phyloP scores from a whole-genome alignment of 139 green algal species.

The Picochlorum sp. region DNA sequence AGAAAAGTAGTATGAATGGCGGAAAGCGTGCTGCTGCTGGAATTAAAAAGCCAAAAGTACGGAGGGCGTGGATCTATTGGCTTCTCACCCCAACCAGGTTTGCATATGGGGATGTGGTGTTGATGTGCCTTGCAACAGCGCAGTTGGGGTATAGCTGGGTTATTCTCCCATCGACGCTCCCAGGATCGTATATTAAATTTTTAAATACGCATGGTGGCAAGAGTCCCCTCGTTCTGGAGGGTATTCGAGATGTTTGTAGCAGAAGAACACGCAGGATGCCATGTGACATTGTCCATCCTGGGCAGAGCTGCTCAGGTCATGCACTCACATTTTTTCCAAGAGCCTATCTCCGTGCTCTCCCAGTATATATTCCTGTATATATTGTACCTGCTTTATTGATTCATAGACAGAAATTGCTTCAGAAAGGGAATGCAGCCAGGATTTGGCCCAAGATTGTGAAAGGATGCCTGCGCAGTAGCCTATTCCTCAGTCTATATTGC shows the following conservation, averaged over 20 bases:
- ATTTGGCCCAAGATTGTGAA: slow-evolving; percentile 55
- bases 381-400: slow-evolving; percentile 74
- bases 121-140: slow-evolving; percentile 53
- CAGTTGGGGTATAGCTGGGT: slow-evolving; percentile 75
- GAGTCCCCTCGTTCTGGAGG: slow-evolving; percentile 7
- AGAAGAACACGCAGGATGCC: slow-evolving; percentile 12
- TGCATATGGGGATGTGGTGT: slow-evolving; percentile 68
- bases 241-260: slow-evolving; percentile 19
- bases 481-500: slow-evolving; percentile 82
- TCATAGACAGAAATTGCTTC: slow-evolving; percentile 64
- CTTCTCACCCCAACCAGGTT: slow-evolving; percentile 34
- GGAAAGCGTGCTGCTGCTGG: neutral
- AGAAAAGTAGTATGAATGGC: too few species aligned
- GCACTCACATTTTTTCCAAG: slow-evolving; percentile 42
- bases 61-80: slow-evolving; percentile 4
- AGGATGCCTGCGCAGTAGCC: slow-evolving; percentile 60
- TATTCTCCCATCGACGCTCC: slow-evolving; percentile 61
- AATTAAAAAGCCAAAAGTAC: slow-evolving; percentile 6
- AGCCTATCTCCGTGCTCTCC: slow-evolving; percentile 59
- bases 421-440: slow-evolving; percentile 13
- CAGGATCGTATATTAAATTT: slow-evolving; percentile 69
- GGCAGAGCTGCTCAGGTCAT: slow-evolving; percentile 46
- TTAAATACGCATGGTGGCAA: slow-evolving; percentile 73
- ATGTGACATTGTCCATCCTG: slow-evolving; percentile 58
- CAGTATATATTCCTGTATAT: slow-evolving; percentile 65